Base-by-base conservation (phyloP, 805 yeast species). In the Wickerhamiella australiensis region DNA sequence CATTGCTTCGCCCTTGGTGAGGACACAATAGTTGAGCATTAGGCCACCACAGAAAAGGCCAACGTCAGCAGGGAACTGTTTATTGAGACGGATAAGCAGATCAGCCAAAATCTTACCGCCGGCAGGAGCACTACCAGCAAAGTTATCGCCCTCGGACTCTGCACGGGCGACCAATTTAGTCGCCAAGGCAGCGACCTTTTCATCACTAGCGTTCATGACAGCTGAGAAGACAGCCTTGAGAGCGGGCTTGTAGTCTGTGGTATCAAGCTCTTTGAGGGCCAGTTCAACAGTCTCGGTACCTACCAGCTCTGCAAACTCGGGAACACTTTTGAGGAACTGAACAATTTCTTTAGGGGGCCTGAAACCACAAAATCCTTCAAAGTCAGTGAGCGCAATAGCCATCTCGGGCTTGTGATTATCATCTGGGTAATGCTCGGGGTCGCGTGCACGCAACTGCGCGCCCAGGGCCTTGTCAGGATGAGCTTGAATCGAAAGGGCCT, bases 331-430 rank as follows among this genome's bases (percentile, higher is more conserved):
- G 59, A 92, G 73, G 54, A 85, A 79, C 42, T 70, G 70, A 44
- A 80, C 80, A 57, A 92, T 75, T 67, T 87, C 82, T 31, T 71
- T 74, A 60, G 88, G 75, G 18, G 98, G 98, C 64, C 92, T 82
- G 72, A 92, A 92, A 0, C 98, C 98, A 68, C 98, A 92, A 69
- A 92, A 90, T 0, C 96, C 97, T 71, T 92, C 97, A 60, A 92
- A 92, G 53, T 78, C 85, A 20, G 97, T 88, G 49, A 92, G 80
- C 7, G 98, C 98, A 61, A 92, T 78, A 46, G 98, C 97, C 98
- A 92, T 92, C 68, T 92, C 98, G n/a, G 98, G 98, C 72, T 92
- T 92, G 69, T 92, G 98, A 71, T 92, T 92, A 65, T 82, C 94
- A 69, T 92, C 98, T 3, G 97, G 97, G 65, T 92, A 92, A 69